Percentiles rank a stretch among this genome's conserved stretches.
phyloP scores from a whole-genome alignment of 192 early-diverging fungal species.

The Linnemannia elongata region DNA sequence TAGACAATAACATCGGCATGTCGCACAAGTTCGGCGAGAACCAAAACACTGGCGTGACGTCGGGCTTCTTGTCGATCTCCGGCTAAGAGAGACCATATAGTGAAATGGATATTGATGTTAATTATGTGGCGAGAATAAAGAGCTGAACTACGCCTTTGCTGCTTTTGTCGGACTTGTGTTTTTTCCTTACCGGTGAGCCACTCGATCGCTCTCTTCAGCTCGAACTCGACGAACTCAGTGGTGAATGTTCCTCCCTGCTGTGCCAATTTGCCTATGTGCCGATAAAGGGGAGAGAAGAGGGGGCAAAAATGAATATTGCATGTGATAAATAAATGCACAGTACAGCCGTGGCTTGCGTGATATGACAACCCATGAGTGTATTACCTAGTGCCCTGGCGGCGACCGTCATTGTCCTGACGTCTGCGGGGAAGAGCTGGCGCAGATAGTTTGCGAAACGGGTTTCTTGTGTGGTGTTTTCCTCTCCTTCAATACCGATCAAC shows the following conservation, averaged over 20 bases:
- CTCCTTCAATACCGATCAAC: constrained; percentile 85
- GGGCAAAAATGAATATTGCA: background rate
- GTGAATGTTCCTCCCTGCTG: constrained; percentile 75
- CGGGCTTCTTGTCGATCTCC: constrained; percentile 83
- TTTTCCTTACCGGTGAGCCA: constrained; percentile 80
- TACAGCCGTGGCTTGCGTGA: background rate
- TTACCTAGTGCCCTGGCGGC: constrained; percentile 82
- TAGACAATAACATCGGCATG: constrained; percentile 89
- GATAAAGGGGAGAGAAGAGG: background rate
- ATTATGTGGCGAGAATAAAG: background rate
- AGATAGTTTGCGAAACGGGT: constrained; percentile 88
- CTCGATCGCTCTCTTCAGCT: constrained; percentile 86
- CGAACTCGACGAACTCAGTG: constrained; percentile 86
- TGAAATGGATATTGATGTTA: background rate
- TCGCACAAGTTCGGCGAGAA: constrained; percentile 78
- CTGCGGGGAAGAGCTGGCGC: constrained; percentile 78
- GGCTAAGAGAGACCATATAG: constrained; percentile 17
- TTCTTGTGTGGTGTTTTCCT: constrained; percentile 83
- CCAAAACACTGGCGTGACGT: constrained; percentile 85
- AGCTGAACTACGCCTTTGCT: background rate
- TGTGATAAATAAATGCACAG: background rate
- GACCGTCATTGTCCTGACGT: constrained; percentile 77
- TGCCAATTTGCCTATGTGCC: constrained; percentile 72
- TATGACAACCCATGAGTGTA: too few relatives aligned
- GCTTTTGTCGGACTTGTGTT: background rate